Evolutionary conservation across 2,329 filamentous ascomycete genomes (phyloP).

Genomic region (Cladophialophora psammophila): DNA sequence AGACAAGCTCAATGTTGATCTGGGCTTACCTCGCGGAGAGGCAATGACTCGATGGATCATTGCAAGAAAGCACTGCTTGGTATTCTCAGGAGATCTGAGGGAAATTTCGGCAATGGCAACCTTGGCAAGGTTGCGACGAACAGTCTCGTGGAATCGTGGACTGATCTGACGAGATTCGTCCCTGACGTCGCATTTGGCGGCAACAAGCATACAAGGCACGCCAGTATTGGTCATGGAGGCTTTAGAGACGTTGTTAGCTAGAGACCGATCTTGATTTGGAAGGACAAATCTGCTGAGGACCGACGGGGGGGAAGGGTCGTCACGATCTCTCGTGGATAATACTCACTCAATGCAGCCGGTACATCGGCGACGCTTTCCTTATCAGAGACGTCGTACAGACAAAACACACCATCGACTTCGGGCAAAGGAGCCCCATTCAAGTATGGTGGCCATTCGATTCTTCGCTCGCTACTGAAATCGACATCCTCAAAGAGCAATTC

Average conservation of each 20-base stretch:
- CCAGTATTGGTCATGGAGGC: constrained; percentile 38
- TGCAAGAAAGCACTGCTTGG: constrained; percentile 76
- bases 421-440: constrained; percentile 73
- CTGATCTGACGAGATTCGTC: constrained; percentile 75
- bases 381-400: constrained; percentile 87
- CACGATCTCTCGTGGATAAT: background rate
- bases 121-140: constrained; percentile 68
- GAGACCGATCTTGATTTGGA: background rate
- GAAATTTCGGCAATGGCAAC: constrained; percentile 78
- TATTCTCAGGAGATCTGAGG: constrained; percentile 71
- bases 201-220: constrained; percentile 76
- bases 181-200: constrained; percentile 86
- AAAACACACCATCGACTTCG: constrained; percentile 79
- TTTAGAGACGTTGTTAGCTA: constrained; percentile 13
- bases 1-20: constrained; percentile 33
- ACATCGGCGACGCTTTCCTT: constrained; percentile 76
- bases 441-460: constrained; percentile 59
- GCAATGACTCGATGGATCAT: constrained; percentile 76
- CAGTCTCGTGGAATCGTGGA: constrained; percentile 69
- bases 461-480: constrained; percentile 57
- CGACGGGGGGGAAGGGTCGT: background rate
- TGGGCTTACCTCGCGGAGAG: constrained; percentile 69
- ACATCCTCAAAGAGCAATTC: constrained; percentile 64
- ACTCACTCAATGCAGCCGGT: constrained; percentile 78
- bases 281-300: too few relatives aligned